Percentiles rank a stretch among this genome's conserved stretches.
Evolutionary conservation across 495 filamentous ascomycete genomes (phyloP).

Genomic region (Aspergillus indologenus): DNA sequence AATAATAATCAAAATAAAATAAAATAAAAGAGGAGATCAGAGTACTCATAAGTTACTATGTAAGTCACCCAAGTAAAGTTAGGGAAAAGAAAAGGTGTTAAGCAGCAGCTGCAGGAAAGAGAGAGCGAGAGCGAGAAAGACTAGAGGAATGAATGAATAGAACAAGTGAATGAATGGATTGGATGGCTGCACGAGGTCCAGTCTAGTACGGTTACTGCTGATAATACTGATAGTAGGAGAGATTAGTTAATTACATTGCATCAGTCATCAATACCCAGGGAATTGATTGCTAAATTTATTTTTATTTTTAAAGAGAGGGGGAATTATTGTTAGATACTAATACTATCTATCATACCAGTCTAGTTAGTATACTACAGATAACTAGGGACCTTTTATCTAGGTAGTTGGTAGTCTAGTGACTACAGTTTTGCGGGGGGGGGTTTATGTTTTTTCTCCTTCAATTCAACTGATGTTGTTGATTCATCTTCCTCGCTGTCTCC

Average conservation of each 20-base stretch:
- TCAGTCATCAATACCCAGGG: not conserved
- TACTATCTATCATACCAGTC: no score
- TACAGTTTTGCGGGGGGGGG: slow-evolving; percentile 7
- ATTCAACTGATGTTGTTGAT: no score
- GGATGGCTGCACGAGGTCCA: slow-evolving; percentile 9
- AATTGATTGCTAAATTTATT: not conserved
- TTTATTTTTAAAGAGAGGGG: not conserved
- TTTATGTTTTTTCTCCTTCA: not conserved
- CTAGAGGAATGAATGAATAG: not conserved
- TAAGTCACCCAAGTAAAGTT: no score
- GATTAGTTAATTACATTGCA: not conserved
- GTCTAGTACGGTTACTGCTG: slow-evolving; percentile 3
- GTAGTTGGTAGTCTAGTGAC: no score
- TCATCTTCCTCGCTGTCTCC: not conserved
- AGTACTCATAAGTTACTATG: slow-evolving; percentile 2
- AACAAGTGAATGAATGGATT: slow-evolving; percentile 6
- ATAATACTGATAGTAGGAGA: not conserved
- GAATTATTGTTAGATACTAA: not conserved
- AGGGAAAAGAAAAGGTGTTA: not conserved
- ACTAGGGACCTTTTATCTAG: no score
- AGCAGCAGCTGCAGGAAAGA: not conserved
- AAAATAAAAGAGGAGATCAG: slow-evolving; percentile 16
- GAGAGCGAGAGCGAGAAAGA: no score
- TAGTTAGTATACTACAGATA: no score
- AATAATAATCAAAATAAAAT: slow-evolving; percentile 25